These are phyloP conservation scores for Apiotrichum sp. DNA, from an alignment of 1,284 basidiomycete species.

Conservation along the genomic window DNA sequence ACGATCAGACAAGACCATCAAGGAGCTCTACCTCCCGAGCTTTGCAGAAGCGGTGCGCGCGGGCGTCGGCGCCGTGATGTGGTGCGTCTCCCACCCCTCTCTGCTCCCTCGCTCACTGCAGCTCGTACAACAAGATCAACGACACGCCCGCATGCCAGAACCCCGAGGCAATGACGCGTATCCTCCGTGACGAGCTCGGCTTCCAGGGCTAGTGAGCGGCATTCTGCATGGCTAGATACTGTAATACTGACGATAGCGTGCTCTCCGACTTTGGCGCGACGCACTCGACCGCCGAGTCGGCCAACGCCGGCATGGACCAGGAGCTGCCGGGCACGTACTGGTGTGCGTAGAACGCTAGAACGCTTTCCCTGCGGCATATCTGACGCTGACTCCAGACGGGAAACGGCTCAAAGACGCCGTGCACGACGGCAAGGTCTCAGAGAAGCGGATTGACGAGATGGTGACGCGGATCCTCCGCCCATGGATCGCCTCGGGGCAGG, in stretches of 20 bases:
- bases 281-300: conserved; percentile 43
- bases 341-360: conserved; percentile 12
- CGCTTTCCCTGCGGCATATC: too few relatives aligned
- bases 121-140: conserved; percentile 62
- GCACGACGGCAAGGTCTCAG: conserved; percentile 61
- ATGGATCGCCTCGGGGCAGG: conserved; percentile 59
- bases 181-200: conserved; percentile 66
- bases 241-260: neutral
- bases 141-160: conserved; percentile 74
- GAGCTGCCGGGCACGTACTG: conserved; percentile 46
- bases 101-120: conserved; percentile 1
- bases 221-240: neutral
- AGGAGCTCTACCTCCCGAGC: conserved; percentile 47
- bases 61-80: conserved; percentile 48
- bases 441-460: conserved; percentile 53
- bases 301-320: conserved; percentile 49
- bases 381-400: conserved; percentile 23
- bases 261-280: conserved; percentile 40
- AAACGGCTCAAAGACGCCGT: conserved; percentile 59
- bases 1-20: conserved; percentile 41
- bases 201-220: conserved; percentile 51
- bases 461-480: conserved; percentile 53
- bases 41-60: conserved; percentile 51
- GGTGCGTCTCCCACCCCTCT: conserved; percentile 14
- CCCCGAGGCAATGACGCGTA: conserved; percentile 63